Conservation (phyloP, 2,329 filamentous ascomycete genomes). For the Scedosporium dehoogii region DNA sequence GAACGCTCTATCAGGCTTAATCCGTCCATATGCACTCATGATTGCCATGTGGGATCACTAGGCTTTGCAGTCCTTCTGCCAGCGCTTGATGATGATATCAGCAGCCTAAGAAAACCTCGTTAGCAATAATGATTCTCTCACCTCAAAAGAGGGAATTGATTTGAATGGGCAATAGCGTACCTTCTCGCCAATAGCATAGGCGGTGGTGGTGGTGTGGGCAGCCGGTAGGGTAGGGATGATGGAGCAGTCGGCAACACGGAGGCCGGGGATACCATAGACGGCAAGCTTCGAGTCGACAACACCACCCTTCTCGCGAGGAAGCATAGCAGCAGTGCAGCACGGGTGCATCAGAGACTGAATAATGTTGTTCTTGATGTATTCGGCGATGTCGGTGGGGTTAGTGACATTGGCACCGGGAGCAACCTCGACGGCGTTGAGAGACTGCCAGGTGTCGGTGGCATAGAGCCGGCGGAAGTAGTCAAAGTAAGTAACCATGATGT, state of each 20-base stretch:
- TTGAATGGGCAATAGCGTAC: constrained; percentile 6
- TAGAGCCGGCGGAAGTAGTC: constrained; percentile 19
- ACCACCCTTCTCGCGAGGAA: constrained; percentile 25
- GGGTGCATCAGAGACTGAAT: constrained; percentile 30
- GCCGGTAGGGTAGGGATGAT: constrained; percentile 16
- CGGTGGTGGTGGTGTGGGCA: constrained; percentile 36
- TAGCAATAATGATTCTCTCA: neutral
- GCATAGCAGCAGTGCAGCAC: constrained; percentile 32
- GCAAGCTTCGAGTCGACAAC: constrained; percentile 23
- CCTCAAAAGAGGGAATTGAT: neutral
- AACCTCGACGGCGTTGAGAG: constrained; percentile 18
- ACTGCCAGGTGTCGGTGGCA: constrained; percentile 17
- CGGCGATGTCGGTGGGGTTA: constrained; percentile 10
- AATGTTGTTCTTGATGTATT: constrained; percentile 17
- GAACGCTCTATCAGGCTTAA: too few relatives aligned
- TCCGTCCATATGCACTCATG: too few relatives aligned
- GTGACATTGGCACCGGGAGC: constrained; percentile 17
- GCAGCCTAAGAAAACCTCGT: constrained; percentile 3
- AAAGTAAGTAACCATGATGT: constrained; percentile 21
- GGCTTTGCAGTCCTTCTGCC: neutral
- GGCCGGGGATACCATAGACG: constrained; percentile 22
- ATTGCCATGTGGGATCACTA: neutral
- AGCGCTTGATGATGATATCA: constrained; percentile 5
- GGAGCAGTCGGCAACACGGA: constrained; percentile 21
- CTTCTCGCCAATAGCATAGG: constrained; percentile 45